Evolutionary conservation across 2,329 filamentous ascomycete species (phyloP).

Genomic region (Diaporthe vexans): DNA sequence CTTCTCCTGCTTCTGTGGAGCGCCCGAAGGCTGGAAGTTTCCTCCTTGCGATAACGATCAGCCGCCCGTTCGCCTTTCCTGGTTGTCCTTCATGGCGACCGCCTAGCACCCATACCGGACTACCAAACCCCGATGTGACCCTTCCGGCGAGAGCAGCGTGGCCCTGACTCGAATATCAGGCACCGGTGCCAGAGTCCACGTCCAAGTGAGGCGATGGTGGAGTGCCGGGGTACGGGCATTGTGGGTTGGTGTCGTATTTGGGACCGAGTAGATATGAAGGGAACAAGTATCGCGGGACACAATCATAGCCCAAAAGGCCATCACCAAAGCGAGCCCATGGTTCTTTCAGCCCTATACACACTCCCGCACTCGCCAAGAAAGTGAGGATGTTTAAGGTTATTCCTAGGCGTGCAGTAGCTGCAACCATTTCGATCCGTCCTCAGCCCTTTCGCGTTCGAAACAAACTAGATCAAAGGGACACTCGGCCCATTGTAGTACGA

Average conservation of each 20-base stretch:
- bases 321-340: not conserved
- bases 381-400: conserved; percentile 10
- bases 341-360: not conserved
- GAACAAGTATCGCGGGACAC: too few species aligned
- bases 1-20: conserved; percentile 2
- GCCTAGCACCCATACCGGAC: not conserved
- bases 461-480: not conserved
- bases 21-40: too few species aligned
- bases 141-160: not conserved
- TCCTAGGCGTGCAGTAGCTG: conserved; percentile 1
- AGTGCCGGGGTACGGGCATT: not conserved
- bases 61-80: not conserved
- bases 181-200: not conserved
- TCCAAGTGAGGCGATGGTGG: conserved; percentile 9
- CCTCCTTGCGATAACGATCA: not conserved
- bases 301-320: not conserved
- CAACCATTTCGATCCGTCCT: not conserved
- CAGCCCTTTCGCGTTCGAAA: not conserved
- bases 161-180: conserved; percentile 19
- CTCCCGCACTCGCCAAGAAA: not conserved
- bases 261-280: not conserved
- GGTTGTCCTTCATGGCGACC: not conserved
- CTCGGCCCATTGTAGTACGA: not conserved
- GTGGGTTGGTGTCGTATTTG: conserved; percentile 9
- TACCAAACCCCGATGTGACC: not conserved